Evolutionary conservation across 1,284 basidiomycete species (phyloP).

Genomic region (Rhodotorula sp.): DNA sequence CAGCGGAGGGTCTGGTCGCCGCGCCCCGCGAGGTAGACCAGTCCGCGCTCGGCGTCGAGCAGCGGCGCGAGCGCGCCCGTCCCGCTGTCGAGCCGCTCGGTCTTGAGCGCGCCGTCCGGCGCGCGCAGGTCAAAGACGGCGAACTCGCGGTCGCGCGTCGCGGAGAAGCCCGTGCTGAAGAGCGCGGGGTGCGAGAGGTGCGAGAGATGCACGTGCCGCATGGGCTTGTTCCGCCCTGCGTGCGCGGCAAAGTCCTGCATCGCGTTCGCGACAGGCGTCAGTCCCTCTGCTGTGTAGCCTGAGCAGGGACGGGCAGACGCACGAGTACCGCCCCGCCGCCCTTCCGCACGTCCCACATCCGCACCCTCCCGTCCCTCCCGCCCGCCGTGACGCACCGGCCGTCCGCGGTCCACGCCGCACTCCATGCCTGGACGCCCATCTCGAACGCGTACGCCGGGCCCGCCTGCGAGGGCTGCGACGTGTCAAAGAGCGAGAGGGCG

Average conservation of each 20-base stretch:
- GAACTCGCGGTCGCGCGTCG: constrained; percentile 44
- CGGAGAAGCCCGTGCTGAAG: constrained; percentile 53
- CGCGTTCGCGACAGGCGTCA: no score
- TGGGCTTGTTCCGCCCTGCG: constrained; percentile 41
- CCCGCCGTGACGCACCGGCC: constrained; percentile 50
- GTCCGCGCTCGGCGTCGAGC: constrained; percentile 52
- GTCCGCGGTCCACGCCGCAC: constrained; percentile 50
- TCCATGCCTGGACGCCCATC: constrained; percentile 50
- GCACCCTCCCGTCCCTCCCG: constrained; percentile 49
- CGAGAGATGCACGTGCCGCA: constrained; percentile 50
- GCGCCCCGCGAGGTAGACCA: constrained; percentile 52
- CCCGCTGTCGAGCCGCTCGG: constrained; percentile 51
- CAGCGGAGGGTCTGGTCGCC: constrained; percentile 55
- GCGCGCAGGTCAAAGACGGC: constrained; percentile 43
- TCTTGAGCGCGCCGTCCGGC: constrained; percentile 42
- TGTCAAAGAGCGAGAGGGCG: constrained; percentile 50
- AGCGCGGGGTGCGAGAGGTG: constrained; percentile 48
- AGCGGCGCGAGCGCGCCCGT: constrained; percentile 51
- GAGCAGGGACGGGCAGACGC: not conserved
- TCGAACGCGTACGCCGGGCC: constrained; percentile 39
- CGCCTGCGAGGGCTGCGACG: constrained; percentile 29
- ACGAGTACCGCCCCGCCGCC: not conserved
- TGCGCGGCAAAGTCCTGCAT: constrained; percentile 13
- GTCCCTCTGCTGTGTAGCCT: not conserved
- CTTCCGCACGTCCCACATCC: constrained; percentile 51